Evolutionary conservation across 768 basidiomycete genomes (phyloP).

Genomic region (Auricularia sp.): DNA sequence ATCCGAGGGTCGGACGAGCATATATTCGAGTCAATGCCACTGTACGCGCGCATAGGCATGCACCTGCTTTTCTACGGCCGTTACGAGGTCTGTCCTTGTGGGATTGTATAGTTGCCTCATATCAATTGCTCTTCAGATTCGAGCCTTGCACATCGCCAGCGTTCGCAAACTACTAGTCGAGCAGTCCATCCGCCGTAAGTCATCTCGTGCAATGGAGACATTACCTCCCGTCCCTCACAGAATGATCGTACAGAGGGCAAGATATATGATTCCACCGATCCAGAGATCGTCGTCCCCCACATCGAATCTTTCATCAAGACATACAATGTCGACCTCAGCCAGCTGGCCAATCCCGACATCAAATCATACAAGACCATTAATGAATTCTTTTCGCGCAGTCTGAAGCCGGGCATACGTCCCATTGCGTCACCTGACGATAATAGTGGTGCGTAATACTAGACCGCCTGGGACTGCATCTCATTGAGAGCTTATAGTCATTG

Average conservation of each 20-base stretch:
- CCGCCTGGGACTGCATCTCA: no score
- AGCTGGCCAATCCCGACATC: constrained; percentile 56
- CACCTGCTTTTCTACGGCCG: constrained; percentile 61
- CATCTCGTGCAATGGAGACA: background rate
- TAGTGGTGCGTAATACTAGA: background rate
- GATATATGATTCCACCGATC: constrained; percentile 44
- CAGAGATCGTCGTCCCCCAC: constrained; percentile 20
- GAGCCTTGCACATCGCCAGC: constrained; percentile 33
- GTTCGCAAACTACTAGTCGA: constrained; percentile 43
- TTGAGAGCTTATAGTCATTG: constrained; percentile 26
- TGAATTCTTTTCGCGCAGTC: constrained; percentile 61
- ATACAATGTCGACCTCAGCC: constrained; percentile 42
- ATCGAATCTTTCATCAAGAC: constrained; percentile 45
- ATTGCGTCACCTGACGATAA: constrained; percentile 45
- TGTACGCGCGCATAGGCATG: constrained; percentile 62
- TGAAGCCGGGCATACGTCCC: constrained; percentile 51
- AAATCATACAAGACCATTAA: constrained; percentile 61
- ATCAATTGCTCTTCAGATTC: background rate
- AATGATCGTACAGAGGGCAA: constrained; percentile 34
- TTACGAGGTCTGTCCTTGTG: constrained; percentile 28
- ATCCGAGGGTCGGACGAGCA: constrained; percentile 28
- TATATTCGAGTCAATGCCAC: constrained; percentile 67
- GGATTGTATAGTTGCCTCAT: no score
- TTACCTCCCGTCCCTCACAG: background rate
- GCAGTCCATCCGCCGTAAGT: constrained; percentile 34